Evolutionary conservation across 306 rosid species (phyloP).

Genomic region (Dicorynia guianensis): DNA sequence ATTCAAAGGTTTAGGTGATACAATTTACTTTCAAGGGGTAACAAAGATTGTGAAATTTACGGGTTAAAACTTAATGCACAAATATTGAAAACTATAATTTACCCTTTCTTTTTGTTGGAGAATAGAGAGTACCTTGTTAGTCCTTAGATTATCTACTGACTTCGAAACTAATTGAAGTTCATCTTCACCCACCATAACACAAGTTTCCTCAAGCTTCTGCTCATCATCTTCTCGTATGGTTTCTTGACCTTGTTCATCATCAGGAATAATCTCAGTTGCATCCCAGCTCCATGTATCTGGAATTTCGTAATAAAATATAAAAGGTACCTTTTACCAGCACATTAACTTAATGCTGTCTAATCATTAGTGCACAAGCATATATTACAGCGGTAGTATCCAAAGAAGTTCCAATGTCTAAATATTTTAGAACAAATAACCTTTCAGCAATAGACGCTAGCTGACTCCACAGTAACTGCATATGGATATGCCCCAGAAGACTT

Average conservation of each 20-base stretch:
- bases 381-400: conserved; percentile 1
- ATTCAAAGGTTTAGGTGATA: too few species aligned
- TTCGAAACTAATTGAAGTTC: conserved; percentile 54
- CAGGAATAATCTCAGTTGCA: conserved; percentile 38
- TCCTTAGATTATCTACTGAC: conserved; percentile 38
- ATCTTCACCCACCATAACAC: conserved; percentile 69
- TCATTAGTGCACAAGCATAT: conserved; percentile 1
- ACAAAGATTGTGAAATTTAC: too few species aligned
- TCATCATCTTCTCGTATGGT: conserved; percentile 40
- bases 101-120: too few species aligned
- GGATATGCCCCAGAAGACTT: conserved; percentile 8
- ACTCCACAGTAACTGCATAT: conserved; percentile 12
- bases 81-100: too few species aligned
- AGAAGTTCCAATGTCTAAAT: conserved; percentile 2
- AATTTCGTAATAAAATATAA: conserved; percentile 46
- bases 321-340: conserved; percentile 23
- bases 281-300: conserved; percentile 44
- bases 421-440: not conserved
- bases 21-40: too few species aligned
- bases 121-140: conserved; percentile 60
- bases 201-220: conserved; percentile 67
- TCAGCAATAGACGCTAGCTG: too few species aligned
- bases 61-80: too few species aligned
- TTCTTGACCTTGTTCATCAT: conserved; percentile 41
- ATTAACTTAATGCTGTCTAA: conserved; percentile 3